These are phyloP conservation scores for Candida coquimbonensis DNA, from an alignment of 805 yeast genomes.

Conservation along the genomic window DNA sequence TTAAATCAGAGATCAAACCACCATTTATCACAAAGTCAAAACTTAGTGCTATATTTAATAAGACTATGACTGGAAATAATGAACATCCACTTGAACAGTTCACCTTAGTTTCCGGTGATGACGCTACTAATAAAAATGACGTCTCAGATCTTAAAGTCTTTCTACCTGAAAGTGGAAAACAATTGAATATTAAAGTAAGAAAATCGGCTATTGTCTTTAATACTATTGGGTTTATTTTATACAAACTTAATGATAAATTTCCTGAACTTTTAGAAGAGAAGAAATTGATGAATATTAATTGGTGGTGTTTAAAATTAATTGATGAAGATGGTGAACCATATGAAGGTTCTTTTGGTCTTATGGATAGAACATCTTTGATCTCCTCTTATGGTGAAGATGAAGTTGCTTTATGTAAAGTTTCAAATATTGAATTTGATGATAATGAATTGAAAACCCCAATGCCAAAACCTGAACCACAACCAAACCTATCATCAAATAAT, in stretches of 20 bases:
- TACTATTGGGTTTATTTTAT: slow-evolving; percentile 48
- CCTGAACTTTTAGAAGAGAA: slow-evolving; percentile 5
- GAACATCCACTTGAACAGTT: slow-evolving; percentile 39
- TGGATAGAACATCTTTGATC: slow-evolving; percentile 61
- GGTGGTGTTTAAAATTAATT: slow-evolving; percentile 71
- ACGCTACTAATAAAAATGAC: slow-evolving; percentile 14
- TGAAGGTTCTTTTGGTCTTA: slow-evolving; percentile 83
- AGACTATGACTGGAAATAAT: slow-evolving; percentile 17
- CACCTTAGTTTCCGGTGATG: slow-evolving; percentile 29
- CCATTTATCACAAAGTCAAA: slow-evolving; percentile 22
- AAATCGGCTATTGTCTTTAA: slow-evolving; percentile 41
- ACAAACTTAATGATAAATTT: slow-evolving; percentile 8
- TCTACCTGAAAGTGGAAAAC: slow-evolving; percentile 19
- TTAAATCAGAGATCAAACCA: slow-evolving; percentile 6
- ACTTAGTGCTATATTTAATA: slow-evolving; percentile 38
- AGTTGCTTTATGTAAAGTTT: slow-evolving; percentile 64
- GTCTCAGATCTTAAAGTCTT: slow-evolving; percentile 19
- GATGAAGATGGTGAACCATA: slow-evolving; percentile 94
- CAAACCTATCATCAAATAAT: slow-evolving; percentile 5
- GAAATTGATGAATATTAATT: slow-evolving; percentile 42
- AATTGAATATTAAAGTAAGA: slow-evolving; percentile 23
- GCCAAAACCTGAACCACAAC: slow-evolving; percentile 23
- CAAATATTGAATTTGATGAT: slow-evolving; percentile 32
- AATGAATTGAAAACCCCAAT: slow-evolving; percentile 53
- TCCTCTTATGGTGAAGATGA: slow-evolving; percentile 76